These are phyloP conservation scores for Lentinus tigrinus DNA, from an alignment of 768 basidiomycete genomes.

Conservation along the genomic window DNA sequence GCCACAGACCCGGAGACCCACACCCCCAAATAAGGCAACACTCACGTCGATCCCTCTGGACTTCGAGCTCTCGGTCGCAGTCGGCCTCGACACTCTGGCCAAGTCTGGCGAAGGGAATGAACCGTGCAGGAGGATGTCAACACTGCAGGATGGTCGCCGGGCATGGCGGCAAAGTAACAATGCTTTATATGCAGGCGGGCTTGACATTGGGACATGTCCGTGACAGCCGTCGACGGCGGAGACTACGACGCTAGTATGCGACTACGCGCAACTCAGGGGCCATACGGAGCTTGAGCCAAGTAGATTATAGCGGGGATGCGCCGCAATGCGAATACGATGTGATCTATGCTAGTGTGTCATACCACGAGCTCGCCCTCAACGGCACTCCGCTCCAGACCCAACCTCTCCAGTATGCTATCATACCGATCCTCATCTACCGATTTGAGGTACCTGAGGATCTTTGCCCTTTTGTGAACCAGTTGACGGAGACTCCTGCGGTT, in stretches of 20 bases:
- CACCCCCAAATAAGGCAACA: slow-evolving; percentile 12
- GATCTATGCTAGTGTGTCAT: slow-evolving; percentile 31
- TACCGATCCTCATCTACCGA: slow-evolving; percentile 65
- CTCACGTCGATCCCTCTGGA: not conserved
- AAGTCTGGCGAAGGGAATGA: not conserved
- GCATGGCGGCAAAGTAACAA: too few species aligned
- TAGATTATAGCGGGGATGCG: not conserved
- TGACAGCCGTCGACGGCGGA: not conserved
- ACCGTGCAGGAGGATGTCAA: too few species aligned
- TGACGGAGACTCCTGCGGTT: slow-evolving; percentile 75
- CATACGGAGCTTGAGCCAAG: not conserved
- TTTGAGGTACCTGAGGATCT: slow-evolving; percentile 78
- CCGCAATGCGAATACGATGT: not conserved
- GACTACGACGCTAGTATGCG: not conserved
- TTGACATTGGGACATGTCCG: not conserved
- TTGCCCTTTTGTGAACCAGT: slow-evolving; percentile 82
- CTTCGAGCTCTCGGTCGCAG: not conserved
- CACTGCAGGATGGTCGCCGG: too few species aligned
- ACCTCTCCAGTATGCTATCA: slow-evolving; percentile 62
- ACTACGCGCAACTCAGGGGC: not conserved
- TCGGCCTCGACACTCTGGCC: not conserved
- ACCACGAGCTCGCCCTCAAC: slow-evolving; percentile 91
- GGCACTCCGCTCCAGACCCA: slow-evolving; percentile 74
- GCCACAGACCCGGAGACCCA: slow-evolving; percentile 9
- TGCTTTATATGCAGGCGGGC: not conserved